Conservation (phyloP, 208 protist species). For the Tritrichomonas foetus region DNA sequence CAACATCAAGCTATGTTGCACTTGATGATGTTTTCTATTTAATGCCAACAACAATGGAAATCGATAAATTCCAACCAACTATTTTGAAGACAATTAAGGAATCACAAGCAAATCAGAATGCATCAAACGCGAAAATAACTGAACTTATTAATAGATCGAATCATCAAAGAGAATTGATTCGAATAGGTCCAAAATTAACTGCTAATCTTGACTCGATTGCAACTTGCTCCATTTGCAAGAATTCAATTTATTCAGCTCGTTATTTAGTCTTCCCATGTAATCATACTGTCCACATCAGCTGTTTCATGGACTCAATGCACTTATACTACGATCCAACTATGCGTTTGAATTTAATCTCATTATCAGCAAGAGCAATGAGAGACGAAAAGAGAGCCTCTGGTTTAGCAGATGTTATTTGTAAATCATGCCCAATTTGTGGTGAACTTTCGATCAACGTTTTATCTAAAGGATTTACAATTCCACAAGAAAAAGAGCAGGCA, state of each 20-base stretch:
- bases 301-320: background rate
- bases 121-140: background rate
- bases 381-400: background rate
- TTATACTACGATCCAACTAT: background rate
- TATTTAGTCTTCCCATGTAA: slow-evolving; percentile 10
- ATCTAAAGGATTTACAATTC: background rate
- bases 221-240: background rate
- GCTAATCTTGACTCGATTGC: background rate
- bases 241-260: background rate
- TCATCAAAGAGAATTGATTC: background rate
- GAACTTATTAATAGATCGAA: background rate
- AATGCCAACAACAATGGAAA: background rate
- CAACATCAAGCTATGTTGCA: background rate
- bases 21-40: background rate
- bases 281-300: background rate
- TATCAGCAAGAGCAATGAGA: background rate
- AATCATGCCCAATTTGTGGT: background rate
- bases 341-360: background rate
- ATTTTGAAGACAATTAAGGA: background rate
- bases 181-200: background rate
- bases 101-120: background rate
- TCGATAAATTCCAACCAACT: background rate
- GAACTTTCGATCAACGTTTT: background rate
- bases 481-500: background rate
- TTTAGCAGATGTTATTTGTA: background rate